Evolutionary conservation across 2,329 filamentous ascomycete species (phyloP), one percentile per base, ranked within the genome.

Genomic region (Claviceps spartinae): DNA sequence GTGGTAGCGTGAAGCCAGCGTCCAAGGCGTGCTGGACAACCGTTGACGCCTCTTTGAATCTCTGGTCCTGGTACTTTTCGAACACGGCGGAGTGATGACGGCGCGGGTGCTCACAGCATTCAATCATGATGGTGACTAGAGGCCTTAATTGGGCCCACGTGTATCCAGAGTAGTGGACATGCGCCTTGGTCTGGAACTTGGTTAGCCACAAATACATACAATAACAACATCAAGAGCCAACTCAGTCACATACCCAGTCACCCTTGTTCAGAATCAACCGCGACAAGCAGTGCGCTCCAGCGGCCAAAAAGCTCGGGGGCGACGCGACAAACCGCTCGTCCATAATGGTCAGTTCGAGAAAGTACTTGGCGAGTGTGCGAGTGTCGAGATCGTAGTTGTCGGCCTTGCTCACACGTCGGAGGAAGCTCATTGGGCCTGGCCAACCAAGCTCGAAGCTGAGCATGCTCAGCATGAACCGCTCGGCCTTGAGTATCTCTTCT

Each of bases 401-500:
- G 14, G 93, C 93, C 73, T 97, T 97, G 82, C 91, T 97, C 69
- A 97, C 93, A 52, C 91, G 83, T 55, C 93, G 82, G 55, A 98
- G 76, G 70, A 98, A 98, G 72, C 89, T 96, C 91, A 98, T 96
- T 1, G 93, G 93, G 44, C 93, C 93, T n/a, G 93, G 93, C 85
- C 88, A 97, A 50, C 93, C 93, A 51, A 98, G 80, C 69, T 96
- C 89, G 64, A 95, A 98, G 61, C 88, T 80, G 51, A 98, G 81
- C 85, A 96, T 95, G 68, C 82, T 94, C 49, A 98, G 79, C 90
- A 98, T 98, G 73, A 95, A 97, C 13, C 90, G 84, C 70, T 98
- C 93, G 0, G 93, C 93, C 72, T 97, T 96, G 58, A 97, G 78
- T 53, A 98, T 91, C 71, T 97, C 93, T 53, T 96, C 90, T 16